phyloP scores from a whole-genome alignment of 768 basidiomycete genomes.

The Macrolepiota albuminosa region DNA sequence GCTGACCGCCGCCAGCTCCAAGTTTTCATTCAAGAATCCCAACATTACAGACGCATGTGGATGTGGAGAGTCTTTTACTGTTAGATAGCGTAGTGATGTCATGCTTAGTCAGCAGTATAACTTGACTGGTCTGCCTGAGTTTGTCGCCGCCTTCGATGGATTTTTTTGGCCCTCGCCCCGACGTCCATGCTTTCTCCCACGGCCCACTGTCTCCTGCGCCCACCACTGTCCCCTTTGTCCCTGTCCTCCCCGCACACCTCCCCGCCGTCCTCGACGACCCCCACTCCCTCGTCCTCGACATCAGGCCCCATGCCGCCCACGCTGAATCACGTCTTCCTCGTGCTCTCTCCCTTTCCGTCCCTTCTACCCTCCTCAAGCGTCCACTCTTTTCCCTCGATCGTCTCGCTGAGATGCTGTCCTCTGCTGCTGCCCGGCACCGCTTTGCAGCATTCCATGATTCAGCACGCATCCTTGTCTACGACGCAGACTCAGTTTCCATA shows the following conservation, averaged over 20 bases:
- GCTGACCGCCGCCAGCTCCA: slow-evolving; percentile 43
- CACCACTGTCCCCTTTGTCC: slow-evolving; percentile 15
- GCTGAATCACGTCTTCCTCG: slow-evolving; percentile 56
- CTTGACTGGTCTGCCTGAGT: neutral
- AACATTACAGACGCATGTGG: slow-evolving; percentile 95
- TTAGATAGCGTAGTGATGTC: slow-evolving; percentile 30
- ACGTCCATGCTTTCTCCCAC: slow-evolving; percentile 44
- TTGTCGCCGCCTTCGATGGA: slow-evolving; percentile 22
- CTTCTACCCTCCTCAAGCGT: slow-evolving; percentile 90
- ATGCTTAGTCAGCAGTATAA: slow-evolving; percentile 10
- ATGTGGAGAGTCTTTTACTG: slow-evolving; percentile 89
- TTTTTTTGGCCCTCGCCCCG: slow-evolving; percentile 33
- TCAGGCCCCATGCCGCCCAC: slow-evolving; percentile 78
- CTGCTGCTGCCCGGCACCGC: slow-evolving; percentile 45
- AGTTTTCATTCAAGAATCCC: slow-evolving; percentile 83
- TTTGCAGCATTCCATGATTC: slow-evolving; percentile 59
- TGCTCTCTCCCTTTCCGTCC: slow-evolving; percentile 85
- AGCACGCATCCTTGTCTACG: slow-evolving; percentile 74
- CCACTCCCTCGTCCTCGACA: slow-evolving; percentile 72
- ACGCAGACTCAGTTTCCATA: slow-evolving; percentile 66
- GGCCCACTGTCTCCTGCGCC: slow-evolving; percentile 22
- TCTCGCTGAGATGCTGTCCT: slow-evolving; percentile 78
- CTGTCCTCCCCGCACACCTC: slow-evolving; percentile 24
- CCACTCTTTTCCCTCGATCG: slow-evolving; percentile 80
- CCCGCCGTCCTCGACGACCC: slow-evolving; percentile 27